phyloP scores from a whole-genome alignment of 768 basidiomycete genomes.

The Pleurotus citrinopileatus region DNA sequence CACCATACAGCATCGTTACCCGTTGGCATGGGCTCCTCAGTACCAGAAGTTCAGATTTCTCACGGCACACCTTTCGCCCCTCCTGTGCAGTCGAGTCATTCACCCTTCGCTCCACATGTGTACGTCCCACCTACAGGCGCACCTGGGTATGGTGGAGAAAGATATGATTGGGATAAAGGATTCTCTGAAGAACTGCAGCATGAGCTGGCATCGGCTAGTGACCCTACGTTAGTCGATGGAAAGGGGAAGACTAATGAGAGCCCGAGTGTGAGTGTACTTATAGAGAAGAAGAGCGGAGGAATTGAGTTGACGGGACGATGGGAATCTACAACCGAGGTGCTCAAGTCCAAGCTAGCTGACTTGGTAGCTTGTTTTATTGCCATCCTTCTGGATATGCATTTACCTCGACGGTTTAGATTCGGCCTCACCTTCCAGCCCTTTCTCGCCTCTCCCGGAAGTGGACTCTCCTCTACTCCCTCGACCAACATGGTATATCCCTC shows the following conservation, averaged over 20 bases:
- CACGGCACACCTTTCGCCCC: constrained; percentile 53
- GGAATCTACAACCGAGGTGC: constrained; percentile 49
- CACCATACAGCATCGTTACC: constrained; percentile 5
- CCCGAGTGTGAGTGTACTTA: constrained; percentile 37
- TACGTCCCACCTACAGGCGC: constrained; percentile 56
- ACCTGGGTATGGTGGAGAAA: constrained; percentile 72
- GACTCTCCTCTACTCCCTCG: constrained; percentile 85
- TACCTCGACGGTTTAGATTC: constrained; percentile 45
- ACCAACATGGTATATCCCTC: constrained; percentile 93
- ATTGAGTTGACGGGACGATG: constrained; percentile 55
- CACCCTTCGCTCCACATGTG: constrained; percentile 42
- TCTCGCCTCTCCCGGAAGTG: constrained; percentile 67
- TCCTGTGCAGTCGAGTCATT: constrained; percentile 23
- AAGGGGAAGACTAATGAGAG: constrained; percentile 9
- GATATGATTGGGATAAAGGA: constrained; percentile 65
- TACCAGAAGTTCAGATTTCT: constrained; percentile 14
- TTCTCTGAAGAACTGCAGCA: constrained; percentile 46
- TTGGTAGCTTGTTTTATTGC: constrained; percentile 41
- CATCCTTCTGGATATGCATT: background rate
- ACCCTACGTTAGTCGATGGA: constrained; percentile 9
- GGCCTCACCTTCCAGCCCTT: constrained; percentile 70
- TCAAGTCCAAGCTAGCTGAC: constrained; percentile 54
- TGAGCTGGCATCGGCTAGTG: constrained; percentile 27
- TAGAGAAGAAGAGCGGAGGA: constrained; percentile 48
- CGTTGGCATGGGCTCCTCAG: background rate